Conservation (phyloP, 1,139 yeast genomes). For the Fermentozyma sake region DNA sequence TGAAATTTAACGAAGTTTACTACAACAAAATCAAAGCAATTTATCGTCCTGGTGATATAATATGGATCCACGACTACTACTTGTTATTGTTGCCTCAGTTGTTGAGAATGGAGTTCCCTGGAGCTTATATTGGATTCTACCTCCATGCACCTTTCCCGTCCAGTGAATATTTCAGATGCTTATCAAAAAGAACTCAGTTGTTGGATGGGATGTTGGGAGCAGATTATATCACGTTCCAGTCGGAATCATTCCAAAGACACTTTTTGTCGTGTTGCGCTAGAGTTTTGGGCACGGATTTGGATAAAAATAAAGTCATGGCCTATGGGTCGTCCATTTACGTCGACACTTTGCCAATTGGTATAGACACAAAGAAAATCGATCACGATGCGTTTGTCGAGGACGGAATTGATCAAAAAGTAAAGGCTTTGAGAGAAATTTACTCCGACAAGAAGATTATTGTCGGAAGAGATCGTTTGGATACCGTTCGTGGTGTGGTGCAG, state of each 20-base stretch:
- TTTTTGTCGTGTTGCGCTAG: conserved; percentile 86
- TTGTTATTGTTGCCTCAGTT: conserved; percentile 80
- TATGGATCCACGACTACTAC: conserved; percentile 95
- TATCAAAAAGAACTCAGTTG: conserved; percentile 76
- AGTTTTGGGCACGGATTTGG: conserved; percentile 65
- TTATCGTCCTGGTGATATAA: conserved; percentile 85
- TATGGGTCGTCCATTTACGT: conserved; percentile 75
- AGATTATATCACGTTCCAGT: conserved; percentile 80
- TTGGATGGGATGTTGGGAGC: conserved; percentile 91
- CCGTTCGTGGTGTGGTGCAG: conserved; percentile 79
- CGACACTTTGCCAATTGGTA: conserved; percentile 80
- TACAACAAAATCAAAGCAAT: conserved; percentile 69
- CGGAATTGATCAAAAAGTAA: conserved; percentile 33
- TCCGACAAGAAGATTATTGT: conserved; percentile 72
- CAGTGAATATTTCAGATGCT: conserved; percentile 87
- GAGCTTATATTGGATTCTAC: conserved; percentile 77
- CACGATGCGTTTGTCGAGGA: conserved; percentile 45
- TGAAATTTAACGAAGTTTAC: conserved; percentile 84
- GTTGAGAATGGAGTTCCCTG: conserved; percentile 75
- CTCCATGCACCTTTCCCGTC: conserved; percentile 93
- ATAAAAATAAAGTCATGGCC: conserved; percentile 57
- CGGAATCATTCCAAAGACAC: conserved; percentile 82
- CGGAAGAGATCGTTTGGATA: conserved; percentile 78
- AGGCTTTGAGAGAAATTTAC: conserved; percentile 61
- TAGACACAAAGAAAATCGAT: conserved; percentile 64